A percentile compares a stretch with the other conserved stretches of the same genome.
These are phyloP conservation scores for Nicotiana noctiflora DNA, from an alignment of 257 asterid species.

Conservation along the genomic window DNA sequence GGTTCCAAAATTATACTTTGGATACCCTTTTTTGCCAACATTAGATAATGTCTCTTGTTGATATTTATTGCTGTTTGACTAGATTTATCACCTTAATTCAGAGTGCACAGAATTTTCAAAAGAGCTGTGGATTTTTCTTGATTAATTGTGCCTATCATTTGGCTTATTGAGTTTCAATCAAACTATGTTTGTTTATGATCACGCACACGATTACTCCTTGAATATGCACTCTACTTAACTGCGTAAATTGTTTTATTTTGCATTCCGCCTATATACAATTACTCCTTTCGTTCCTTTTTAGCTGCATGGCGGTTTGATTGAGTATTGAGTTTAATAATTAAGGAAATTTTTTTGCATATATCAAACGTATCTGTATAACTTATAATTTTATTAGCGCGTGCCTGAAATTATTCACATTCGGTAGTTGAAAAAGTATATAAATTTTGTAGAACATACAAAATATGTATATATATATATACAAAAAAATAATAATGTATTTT, in stretches of 20 bases:
- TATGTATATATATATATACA: too few species aligned
- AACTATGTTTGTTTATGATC: neutral
- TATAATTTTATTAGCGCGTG: too few species aligned
- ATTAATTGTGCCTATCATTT: neutral
- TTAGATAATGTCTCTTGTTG: neutral
- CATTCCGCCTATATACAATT: neutral
- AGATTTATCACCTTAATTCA: neutral
- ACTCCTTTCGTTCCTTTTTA: neutral
- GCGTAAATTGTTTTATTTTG: neutral
- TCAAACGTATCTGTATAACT: neutral
- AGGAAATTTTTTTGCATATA: neutral
- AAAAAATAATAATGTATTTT: too few species aligned
- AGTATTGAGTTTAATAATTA: neutral
- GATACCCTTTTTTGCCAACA: constrained; percentile 3
- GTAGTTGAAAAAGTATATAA: too few species aligned
- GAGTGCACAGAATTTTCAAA: neutral
- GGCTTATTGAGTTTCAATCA: neutral
- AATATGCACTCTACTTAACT: neutral
- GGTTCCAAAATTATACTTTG: constrained; percentile 15
- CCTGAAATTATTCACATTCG: too few species aligned
- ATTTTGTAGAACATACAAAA: too few species aligned
- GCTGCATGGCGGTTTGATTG: neutral
- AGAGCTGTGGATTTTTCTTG: neutral
- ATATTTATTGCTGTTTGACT: neutral
- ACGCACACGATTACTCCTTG: neutral